Evolutionary conservation across 2,329 filamentous ascomycete genomes (phyloP), one percentile per base, ranked within the genome.

Genomic region (Balansia obtecta): DNA sequence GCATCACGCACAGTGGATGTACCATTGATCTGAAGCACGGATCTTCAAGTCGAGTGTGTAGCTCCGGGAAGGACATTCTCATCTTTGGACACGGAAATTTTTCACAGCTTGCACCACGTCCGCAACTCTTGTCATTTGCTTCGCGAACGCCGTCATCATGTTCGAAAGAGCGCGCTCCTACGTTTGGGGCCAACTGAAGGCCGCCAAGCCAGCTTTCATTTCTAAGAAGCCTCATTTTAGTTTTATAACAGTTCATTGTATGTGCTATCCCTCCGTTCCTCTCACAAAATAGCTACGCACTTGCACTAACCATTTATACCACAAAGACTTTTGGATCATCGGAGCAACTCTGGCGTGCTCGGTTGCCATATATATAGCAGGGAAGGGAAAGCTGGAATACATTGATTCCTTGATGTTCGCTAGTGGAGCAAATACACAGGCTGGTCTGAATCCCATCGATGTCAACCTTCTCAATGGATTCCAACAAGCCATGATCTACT

Each of bases 371-470:
- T 96, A 80, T 58, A 78, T 76, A 16, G 63, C 70, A 16, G 71
- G 70, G 43, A 71, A 70, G 4, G 78, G 79, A 27, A 69, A 80
- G 15, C 65, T 96, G 52, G 55, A 66, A 2, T 98, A 95, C 61
- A 86, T 93, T 58, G 90, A 98, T 71, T 83, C 89, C 2, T 76
- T 98, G 15, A 88, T 95, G 73, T 88, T 96, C 59, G 79, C 85
- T n/a, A 82, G 80, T 49, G 91, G 93, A 47, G 75, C 86, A 51
- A 85, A 88, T 55, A 97, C 91, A 0, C 93, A 98, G 68, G 94
- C 89, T 55, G 93, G 93, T 1, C 71, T 98, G 54, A 98, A 98
- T 65, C 88, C 91, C 1, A 63, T 84, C 45, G 74, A 88, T 60
- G 59, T 87, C 51, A 88, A 88, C 63, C 53, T 65, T 11, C 70